Conservation (phyloP, 2,329 filamentous ascomycete genomes). For the Cladophialophora chaetospira region DNA sequence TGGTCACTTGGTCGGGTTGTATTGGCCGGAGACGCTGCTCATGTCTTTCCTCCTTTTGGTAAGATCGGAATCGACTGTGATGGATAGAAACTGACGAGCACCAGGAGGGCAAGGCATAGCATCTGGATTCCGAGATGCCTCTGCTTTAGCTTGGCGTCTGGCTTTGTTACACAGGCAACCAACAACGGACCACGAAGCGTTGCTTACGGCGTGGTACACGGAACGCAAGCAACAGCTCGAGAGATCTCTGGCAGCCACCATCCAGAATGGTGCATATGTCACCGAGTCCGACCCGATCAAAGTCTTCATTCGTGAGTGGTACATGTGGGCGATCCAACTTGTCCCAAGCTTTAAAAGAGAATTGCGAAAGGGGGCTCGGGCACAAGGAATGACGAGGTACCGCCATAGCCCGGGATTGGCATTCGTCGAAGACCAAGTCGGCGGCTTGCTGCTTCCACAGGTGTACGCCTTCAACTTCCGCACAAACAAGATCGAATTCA, state of each 20-base stretch:
- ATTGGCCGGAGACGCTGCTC: conserved; percentile 36
- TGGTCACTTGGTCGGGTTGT: conserved; percentile 32
- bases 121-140: conserved; percentile 45
- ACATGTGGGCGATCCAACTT: conserved; percentile 39
- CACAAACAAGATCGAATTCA: conserved; percentile 33
- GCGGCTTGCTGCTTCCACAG: conserved; percentile 40
- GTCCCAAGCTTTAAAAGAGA: conserved; percentile 37
- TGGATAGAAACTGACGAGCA: not conserved
- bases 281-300: conserved; percentile 38
- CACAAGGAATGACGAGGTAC: conserved; percentile 39
- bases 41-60: conserved; percentile 37
- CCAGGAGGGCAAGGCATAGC: conserved; percentile 45
- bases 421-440: conserved; percentile 37
- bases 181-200: conserved; percentile 29
- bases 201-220: conserved; percentile 39
- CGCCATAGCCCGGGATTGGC: conserved; percentile 36
- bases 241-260: conserved; percentile 39
- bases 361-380: conserved; percentile 37
- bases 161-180: conserved; percentile 34
- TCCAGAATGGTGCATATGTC: conserved; percentile 40
- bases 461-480: conserved; percentile 37
- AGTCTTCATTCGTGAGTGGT: conserved; percentile 38
- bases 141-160: conserved; percentile 43
- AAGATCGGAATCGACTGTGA: not conserved
- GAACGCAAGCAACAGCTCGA: conserved; percentile 45